Conservation (phyloP, 2,329 filamentous ascomycete species). For the Mollisiaceae sp. region DNA sequence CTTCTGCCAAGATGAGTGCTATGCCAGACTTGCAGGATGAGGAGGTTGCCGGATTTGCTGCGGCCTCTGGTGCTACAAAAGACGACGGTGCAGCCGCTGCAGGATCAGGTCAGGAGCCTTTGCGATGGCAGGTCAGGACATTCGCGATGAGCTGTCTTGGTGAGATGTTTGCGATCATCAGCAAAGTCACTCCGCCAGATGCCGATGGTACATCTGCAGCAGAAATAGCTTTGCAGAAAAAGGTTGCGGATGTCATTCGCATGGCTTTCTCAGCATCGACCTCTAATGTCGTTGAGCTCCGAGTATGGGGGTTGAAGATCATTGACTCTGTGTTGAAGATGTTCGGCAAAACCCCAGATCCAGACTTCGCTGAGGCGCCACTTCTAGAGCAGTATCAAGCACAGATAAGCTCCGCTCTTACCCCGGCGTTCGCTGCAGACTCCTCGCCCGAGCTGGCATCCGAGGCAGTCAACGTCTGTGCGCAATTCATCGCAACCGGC, state of each 20-base stretch:
- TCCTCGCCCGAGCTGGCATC: constrained; percentile 95
- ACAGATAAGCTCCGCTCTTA: constrained; percentile 95
- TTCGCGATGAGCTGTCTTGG: constrained; percentile 91
- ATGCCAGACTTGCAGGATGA: constrained; percentile 89
- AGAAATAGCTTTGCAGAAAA: constrained; percentile 78
- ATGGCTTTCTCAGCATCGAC: constrained; percentile 98
- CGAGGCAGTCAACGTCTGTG: constrained; percentile 95
- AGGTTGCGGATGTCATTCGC: constrained; percentile 88
- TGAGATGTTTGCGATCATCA: constrained; percentile 79
- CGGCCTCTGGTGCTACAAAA: constrained; percentile 64
- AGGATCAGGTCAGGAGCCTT: constrained; percentile 76
- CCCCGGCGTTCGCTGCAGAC: constrained; percentile 92
- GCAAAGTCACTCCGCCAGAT: constrained; percentile 77
- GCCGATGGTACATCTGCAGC: constrained; percentile 80
- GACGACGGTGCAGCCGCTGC: constrained; percentile 59
- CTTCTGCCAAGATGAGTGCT: constrained; percentile 53
- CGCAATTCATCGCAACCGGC: constrained; percentile 95
- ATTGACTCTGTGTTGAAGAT: constrained; percentile 93
- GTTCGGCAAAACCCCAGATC: constrained; percentile 94
- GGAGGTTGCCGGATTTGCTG: constrained; percentile 93
- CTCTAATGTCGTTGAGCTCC: constrained; percentile 85
- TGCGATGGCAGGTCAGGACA: constrained; percentile 94
- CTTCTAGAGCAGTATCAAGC: constrained; percentile 97
- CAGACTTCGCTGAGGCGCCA: constrained; percentile 96
- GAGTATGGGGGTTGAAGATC: constrained; percentile 90